Conservation (phyloP, 768 basidiomycete genomes). For the Leucosporidium scottii region DNA sequence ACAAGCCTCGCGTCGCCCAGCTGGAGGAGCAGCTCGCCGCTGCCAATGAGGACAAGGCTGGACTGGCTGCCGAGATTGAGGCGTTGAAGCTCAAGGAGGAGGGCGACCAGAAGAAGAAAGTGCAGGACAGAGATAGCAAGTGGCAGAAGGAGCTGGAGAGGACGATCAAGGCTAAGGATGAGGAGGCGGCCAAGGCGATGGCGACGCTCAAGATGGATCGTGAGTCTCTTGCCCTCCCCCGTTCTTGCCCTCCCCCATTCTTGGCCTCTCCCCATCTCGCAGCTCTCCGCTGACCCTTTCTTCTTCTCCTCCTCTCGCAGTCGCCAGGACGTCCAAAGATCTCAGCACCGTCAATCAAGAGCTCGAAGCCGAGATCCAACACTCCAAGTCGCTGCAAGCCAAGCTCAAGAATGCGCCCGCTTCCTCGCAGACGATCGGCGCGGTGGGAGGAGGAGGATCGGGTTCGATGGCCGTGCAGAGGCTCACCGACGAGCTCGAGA, state of each 20-base stretch:
- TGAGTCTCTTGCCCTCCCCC: conserved; percentile 1
- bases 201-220: conserved; percentile 10
- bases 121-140: background rate
- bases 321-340: background rate
- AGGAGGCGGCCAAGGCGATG: background rate
- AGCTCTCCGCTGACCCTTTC: background rate
- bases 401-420: conserved; percentile 19
- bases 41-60: background rate
- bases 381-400: conserved; percentile 27
- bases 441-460: background rate
- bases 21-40: background rate
- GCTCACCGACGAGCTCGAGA: conserved; percentile 20
- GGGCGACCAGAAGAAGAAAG: conserved; percentile 4
- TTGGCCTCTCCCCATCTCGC: background rate
- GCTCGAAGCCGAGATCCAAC: conserved; percentile 16
- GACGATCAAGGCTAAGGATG: conserved; percentile 1
- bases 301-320: conserved; percentile 3
- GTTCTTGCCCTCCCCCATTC: background rate
- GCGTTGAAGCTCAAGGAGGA: background rate
- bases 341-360: conserved; percentile 7
- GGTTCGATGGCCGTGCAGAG: background rate
- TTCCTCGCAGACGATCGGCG: background rate
- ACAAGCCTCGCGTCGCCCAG: background rate
- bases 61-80: conserved; percentile 7
- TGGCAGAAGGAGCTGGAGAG: conserved; percentile 8